phyloP scores from a whole-genome alignment of 345 rosid genomes.

The Syzygium oleosum region DNA sequence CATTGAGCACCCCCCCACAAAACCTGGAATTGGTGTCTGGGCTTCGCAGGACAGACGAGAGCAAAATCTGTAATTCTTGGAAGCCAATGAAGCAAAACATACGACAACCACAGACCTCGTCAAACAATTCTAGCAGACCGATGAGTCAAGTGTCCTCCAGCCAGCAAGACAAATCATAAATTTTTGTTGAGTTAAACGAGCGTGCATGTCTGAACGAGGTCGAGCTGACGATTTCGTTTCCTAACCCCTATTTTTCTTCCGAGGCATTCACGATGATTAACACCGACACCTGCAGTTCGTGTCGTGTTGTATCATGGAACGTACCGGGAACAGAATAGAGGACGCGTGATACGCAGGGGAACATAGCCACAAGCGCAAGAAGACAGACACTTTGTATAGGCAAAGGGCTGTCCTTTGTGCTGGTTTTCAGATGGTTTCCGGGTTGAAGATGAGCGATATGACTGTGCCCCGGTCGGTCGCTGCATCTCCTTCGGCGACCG shows the following conservation, averaged over 20 bases:
- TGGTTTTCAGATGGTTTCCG: not conserved
- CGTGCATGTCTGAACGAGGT: not conserved
- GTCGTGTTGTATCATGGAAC: not conserved
- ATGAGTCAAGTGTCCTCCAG: not conserved
- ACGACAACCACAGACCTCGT: not conserved
- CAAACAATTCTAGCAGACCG: not conserved
- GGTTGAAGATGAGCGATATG: not conserved
- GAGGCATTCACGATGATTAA: not conserved
- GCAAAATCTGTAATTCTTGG: not conserved
- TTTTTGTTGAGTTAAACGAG: not conserved
- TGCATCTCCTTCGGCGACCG: not conserved
- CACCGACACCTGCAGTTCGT: not conserved
- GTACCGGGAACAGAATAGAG: not conserved
- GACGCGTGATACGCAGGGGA: not conserved
- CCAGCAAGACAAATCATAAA: not conserved
- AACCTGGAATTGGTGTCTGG: not conserved
- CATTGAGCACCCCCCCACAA: not conserved
- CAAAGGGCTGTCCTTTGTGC: not conserved
- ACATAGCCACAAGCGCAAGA: not conserved
- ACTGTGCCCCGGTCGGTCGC: not conserved
- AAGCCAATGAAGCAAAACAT: not conserved
- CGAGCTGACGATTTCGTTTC: not conserved
- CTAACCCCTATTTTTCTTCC: not conserved
- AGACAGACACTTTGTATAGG: not conserved
- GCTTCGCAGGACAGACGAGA: not conserved